Conservation (phyloP, 495 filamentous ascomycete species). For the Trichoderma erinaceum region DNA sequence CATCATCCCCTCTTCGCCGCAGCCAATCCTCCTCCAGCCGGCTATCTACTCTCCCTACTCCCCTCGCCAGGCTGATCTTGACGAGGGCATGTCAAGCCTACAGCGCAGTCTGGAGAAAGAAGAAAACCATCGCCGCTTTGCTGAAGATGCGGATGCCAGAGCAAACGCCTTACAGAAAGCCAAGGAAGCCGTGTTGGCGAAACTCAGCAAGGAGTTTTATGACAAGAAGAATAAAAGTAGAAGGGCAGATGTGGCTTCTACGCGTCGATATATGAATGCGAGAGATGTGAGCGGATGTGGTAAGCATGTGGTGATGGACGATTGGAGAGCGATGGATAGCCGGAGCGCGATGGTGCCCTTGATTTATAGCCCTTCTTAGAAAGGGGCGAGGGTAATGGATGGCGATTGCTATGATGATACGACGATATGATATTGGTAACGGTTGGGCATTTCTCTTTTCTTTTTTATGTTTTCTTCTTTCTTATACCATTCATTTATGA, state of each 20-base stretch:
- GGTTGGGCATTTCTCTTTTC: not conserved
- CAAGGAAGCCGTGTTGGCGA: constrained; percentile 40
- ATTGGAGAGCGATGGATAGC: constrained; percentile 31
- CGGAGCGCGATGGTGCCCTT: constrained; percentile 43
- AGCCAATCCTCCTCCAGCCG: constrained; percentile 37
- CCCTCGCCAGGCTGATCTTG: constrained; percentile 18
- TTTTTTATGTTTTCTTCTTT: not conserved
- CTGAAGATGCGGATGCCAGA: constrained; percentile 37
- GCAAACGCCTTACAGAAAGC: constrained; percentile 37
- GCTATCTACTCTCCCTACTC: constrained; percentile 42
- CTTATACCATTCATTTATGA: not conserved
- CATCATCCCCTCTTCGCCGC: constrained; percentile 39
- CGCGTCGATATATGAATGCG: constrained; percentile 22
- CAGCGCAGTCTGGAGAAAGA: constrained; percentile 37
- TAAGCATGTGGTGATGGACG: constrained; percentile 25
- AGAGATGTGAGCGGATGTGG: constrained; percentile 24
- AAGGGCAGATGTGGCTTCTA: constrained; percentile 14
- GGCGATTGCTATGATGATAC: not conserved
- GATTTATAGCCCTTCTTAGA: constrained; percentile 40
- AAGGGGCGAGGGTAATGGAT: not conserved
- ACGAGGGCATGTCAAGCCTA: constrained; percentile 37
- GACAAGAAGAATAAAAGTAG: constrained; percentile 7
- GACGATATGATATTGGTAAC: constrained; percentile 15
- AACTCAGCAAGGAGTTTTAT: constrained; percentile 38
- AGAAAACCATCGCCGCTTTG: constrained; percentile 29